Base-by-base conservation (phyloP, 768 basidiomycete genomes). In the Pisolithus marmoratus region DNA sequence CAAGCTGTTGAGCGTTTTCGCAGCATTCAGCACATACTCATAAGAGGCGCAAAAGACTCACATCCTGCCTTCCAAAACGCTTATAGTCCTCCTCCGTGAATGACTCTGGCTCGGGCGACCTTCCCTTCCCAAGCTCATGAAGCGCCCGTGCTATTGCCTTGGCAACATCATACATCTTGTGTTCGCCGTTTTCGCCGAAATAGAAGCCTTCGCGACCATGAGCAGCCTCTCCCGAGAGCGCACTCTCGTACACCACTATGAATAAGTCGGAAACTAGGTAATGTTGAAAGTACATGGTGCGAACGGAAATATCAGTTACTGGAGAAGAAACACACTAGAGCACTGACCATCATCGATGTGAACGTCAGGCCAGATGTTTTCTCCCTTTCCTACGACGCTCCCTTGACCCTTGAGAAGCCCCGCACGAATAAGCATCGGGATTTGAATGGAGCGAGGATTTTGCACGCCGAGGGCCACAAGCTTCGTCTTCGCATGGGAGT, bases 181-280 rank as follows among this genome's bases (percentile, higher is more conserved):
- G 46, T 52, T 66, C 64, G 38, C 57, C 58, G 24, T 50, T 57
- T 31, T 52, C 60, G 40, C 49, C 64, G 37, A 64, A 66, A 52
- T 63, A 64, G 34, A 56, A 60, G 3, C 65, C 65, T 26, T 62
- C 54, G 8, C 48, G 46, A 7, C 65, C 64, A 43, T 63, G 64
- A 3, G 51, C 58, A 15, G 60, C 55, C 20, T 41, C 48, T 6
- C 41, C 46, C 15, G 51, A 38, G 27, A 48, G 44, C 12, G 54
- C 52, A 19, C 53, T 50, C 22, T 60, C 53, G 23, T 53, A 61
- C 12, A 61, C 42, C 23, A 55, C 38, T n/a, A 49, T 42, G 27
- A 54, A 63, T 3, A 63, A 47, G 19, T 56, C 53, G 8, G 61
- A 58, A 23, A 55, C 60, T 61, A 31, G 15, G 24, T 15, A 26